phyloP scores from a whole-genome alignment of 176 grass and related monocot genomes.

The Rhipidocladum racemiflorum region DNA sequence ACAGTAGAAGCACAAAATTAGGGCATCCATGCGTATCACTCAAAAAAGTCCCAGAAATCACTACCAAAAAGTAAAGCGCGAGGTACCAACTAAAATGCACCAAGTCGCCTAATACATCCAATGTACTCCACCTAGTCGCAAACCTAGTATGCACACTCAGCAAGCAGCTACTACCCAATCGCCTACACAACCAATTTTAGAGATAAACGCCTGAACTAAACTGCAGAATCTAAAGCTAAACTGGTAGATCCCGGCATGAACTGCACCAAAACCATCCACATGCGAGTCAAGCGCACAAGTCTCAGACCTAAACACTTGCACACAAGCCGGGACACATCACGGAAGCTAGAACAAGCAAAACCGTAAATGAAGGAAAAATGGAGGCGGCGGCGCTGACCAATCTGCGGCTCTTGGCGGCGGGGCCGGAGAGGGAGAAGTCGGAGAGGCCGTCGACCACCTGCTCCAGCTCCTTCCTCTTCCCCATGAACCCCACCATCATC shows the following conservation, averaged over 20 bases:
- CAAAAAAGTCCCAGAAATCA: background rate
- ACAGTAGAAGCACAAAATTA: background rate
- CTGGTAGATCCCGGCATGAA: background rate
- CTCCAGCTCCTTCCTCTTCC: constrained; percentile 79
- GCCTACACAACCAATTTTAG: background rate
- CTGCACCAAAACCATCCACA: background rate
- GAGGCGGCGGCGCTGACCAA: constrained; percentile 34
- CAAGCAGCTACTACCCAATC: background rate
- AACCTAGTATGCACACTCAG: background rate
- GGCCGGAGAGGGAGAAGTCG: constrained; percentile 51
- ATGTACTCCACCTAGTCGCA: background rate
- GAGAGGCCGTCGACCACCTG: constrained; percentile 51
- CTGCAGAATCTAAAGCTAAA: background rate
- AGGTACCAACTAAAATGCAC: background rate
- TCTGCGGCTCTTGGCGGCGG: constrained; percentile 60
- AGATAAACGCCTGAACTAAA: background rate
- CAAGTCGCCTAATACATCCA: background rate
- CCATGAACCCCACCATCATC: constrained; percentile 50
- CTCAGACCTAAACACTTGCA: background rate
- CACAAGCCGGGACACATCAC: too few species aligned
- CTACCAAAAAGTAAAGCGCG: background rate
- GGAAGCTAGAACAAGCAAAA: background rate
- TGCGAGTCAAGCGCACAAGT: background rate
- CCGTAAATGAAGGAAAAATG: background rate
- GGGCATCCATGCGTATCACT: background rate